Evolutionary conservation across 148 eudicot genomes (phyloP), one percentile per base, ranked within the genome.

Genomic region (Spergularia bocconei): DNA sequence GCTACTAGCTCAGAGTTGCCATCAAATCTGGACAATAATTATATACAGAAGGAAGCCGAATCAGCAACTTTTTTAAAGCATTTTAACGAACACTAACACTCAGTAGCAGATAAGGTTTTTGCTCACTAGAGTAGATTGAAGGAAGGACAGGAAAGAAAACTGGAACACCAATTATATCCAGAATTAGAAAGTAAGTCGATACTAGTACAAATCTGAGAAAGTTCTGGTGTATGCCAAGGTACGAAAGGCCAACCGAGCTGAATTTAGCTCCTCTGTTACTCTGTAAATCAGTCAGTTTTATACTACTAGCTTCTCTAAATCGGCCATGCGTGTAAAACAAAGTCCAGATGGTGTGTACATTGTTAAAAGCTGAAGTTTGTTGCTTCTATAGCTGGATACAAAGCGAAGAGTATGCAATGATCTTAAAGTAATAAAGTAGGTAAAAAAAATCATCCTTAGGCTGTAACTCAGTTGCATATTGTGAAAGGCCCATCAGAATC

Each of bases 1-100:
- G 99, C 96, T 4, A 93, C 95, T 67, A 91, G 83, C 84, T 93
- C 97, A 70, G 99, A 88, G 86, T 87, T 91, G 66, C 96, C 99
- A 89, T 95, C 94, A 68, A 89, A 95, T 85, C 99, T 95, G 88
- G 82, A 20, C 16, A 59, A 36, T 39, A 11, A 62, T 48, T 10
- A 36, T 21, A 56, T 57, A 44, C 39, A 57, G 48, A 48, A 16
- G 57, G 19, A 13, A 50, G 13, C 16, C 20, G 17, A 14, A 14
- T 1, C 20, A 56, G 20, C 38, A 50, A 25, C 21, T 25, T 11
- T 23, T 65, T 44, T 15, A 5, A 38, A 75, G 19, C 33, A 41
- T 38, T 13, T n/a, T 23, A 57, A 62, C 19, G 41, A 54, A 51
- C 17, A 38, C 8, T 65, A 15, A 67, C 33, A 67, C 33, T 47